A percentile compares a stretch with the other conserved stretches of the same genome.
phyloP scores from a whole-genome alignment of 176 grass and related monocot species.

The Triticum urartu region DNA sequence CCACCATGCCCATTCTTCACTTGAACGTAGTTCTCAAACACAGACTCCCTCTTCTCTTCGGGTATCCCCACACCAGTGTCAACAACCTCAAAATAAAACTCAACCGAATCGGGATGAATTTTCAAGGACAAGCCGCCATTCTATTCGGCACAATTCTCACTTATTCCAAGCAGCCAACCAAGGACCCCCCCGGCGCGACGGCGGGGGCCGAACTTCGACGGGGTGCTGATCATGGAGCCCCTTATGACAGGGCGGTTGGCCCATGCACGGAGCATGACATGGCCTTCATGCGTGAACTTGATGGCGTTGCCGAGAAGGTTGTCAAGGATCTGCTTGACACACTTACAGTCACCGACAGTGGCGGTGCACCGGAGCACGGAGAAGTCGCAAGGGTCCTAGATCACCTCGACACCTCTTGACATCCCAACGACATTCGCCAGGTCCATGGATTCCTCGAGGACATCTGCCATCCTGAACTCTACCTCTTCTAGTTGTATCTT shows the following conservation, averaged over 20 bases:
- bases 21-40: conserved; percentile 88
- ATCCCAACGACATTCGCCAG: too few relatives aligned
- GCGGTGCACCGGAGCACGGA: too few relatives aligned
- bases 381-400: too few relatives aligned
- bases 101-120: conserved; percentile 36
- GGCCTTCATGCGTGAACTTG: conserved; percentile 65
- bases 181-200: background rate
- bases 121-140: background rate
- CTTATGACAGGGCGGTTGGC: conserved; percentile 39
- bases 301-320: conserved; percentile 78
- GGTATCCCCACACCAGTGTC: conserved; percentile 47
- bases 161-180: background rate
- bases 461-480: too few relatives aligned
- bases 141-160: background rate
- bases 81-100: conserved; percentile 70
- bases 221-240: background rate
- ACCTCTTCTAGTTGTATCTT: too few relatives aligned
- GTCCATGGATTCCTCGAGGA: too few relatives aligned
- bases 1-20: conserved; percentile 67
- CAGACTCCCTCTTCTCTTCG: conserved; percentile 57
- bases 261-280: conserved; percentile 58
- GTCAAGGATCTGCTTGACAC: conserved; percentile 71
- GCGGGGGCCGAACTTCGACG: conserved; percentile 20
- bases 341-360: background rate
- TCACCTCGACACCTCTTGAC: too few relatives aligned